Evolutionary conservation across 768 basidiomycete genomes (phyloP), one percentile per base, ranked within the genome.

Genomic region (Peribolospora baueri): DNA sequence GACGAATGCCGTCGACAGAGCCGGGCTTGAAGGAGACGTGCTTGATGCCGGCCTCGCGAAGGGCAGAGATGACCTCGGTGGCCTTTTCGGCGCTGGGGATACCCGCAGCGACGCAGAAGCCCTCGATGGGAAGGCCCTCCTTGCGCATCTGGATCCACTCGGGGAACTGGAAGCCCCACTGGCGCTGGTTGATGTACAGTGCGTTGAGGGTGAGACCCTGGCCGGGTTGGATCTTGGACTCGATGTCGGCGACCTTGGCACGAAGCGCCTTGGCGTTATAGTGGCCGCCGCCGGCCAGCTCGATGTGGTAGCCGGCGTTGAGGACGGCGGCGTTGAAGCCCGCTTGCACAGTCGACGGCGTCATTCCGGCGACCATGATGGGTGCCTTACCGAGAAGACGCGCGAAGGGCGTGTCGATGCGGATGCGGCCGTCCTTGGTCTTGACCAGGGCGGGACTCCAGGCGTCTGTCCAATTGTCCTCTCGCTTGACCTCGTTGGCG

Each of bases 291-390:
- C 93, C 93, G 53, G 93, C 93, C 59, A 98, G 76, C 69, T 98
- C 93, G 63, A 95, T 75, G 67, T 98, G 93, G 67, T 81, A 97
- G 1, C 91, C 91, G 38, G 93, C 90, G 59, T 81, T 76, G 61
- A 93, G 78, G 49, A 91, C 76, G 6, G 93, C 90, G 57, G 81
- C 80, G 63, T 95, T 90, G 67, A 97, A 91, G 13, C 88, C 88
- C 41, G 81, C 81, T 66, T 90, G 81, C 60, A 98, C 93, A 41
- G 93, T 98, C 1, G 82, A 82, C 0, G 93, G 93, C 0, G 93
- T 98, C 93, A 98, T 97, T 57, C 93, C 93, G 51, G 90, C 91
- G 45, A 98, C 88, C 93, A 97, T 97, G 69, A 98, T 82, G 42
- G 93, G 93, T 3, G 93, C 80, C 70, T 97, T 98, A 62, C 87